Base-by-base conservation (phyloP, 2,329 filamentous ascomycete species). In the Beauveria scarabaeidicola region DNA sequence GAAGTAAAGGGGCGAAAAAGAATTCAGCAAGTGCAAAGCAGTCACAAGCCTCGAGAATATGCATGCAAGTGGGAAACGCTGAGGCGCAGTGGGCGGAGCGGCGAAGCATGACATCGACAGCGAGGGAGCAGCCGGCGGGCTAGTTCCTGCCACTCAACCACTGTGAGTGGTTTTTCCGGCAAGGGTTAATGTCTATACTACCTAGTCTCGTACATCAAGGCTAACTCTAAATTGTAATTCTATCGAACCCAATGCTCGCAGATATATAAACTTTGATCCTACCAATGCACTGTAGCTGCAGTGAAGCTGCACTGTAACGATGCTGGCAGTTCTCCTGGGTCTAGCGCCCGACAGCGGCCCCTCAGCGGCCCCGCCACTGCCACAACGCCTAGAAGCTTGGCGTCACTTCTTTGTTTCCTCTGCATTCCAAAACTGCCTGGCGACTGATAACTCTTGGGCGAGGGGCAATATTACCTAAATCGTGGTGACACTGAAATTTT, bases 351-450 rank as follows among this genome's bases (percentile, higher is more conserved):
- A 8, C 21, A 32, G 32, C 38, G 25, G 51, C 50, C 58, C 58
- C 51, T 59, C 58, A 59, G 51, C 58, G 58, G 58, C 58, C 57
- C 58, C 58, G 51, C 58, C 58, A 43, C 51, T 58, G 47, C 38
- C 56, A 52, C 46, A 50, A 43, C 46, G 25, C 56, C 56, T 58
- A 40, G 38, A 52, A 52, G 56, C 56, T 58, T 58, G 56, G 56
- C 56, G 36, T 27, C 32, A 44, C 36, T 17, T 15, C 32, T 25
- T 25, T 19, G 13, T 54, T 53, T 53, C 23, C 23, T 44, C 52
- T 54, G 27, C 40, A 29, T 58, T 58, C 46, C 46, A 19, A 19
- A 52, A 52, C 21, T 40, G 32, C 23, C 53, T 46, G 21, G 15
- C 38, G 11, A 36, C 11, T 15, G 32, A 36, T 15, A 5, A 36